These are phyloP conservation scores for Phytophthora boehmeriae DNA, from an alignment of 352 stramenopile species.

Conservation along the genomic window DNA sequence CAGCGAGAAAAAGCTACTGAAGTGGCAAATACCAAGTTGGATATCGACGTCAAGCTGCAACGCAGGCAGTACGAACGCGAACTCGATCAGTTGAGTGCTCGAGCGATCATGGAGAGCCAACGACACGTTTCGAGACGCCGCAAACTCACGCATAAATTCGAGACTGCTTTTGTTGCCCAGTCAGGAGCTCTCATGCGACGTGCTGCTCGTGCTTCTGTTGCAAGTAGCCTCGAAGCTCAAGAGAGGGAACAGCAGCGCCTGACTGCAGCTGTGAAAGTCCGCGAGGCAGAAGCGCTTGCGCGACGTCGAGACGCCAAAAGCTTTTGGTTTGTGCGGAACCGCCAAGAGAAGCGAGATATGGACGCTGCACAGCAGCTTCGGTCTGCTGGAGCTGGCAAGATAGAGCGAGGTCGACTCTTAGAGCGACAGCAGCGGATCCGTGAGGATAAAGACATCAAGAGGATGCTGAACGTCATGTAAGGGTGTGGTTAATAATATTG, in stretches of 20 bases:
- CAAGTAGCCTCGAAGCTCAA: constrained; percentile 32
- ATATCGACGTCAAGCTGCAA: constrained; percentile 75
- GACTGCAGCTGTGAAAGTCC: constrained; percentile 26
- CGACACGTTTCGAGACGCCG: constrained; percentile 41
- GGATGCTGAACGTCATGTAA: constrained; percentile 64
- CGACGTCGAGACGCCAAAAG: constrained; percentile 68
- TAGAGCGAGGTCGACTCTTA: constrained; percentile 24
- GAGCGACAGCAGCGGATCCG: constrained; percentile 45
- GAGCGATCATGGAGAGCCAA: constrained; percentile 53
- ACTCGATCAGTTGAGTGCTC: constrained; percentile 48
- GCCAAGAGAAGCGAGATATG: constrained; percentile 42
- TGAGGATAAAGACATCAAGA: constrained; percentile 77
- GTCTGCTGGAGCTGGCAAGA: constrained; percentile 29
- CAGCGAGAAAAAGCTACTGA: constrained; percentile 66
- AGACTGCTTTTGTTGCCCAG: constrained; percentile 58
- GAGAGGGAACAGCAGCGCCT: constrained; percentile 42
- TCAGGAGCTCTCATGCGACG: constrained; percentile 70
- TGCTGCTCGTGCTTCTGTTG: constrained; percentile 52
- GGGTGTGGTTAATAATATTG: neutral
- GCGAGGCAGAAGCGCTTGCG: constrained; percentile 42
- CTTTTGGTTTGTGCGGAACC: constrained; percentile 71
- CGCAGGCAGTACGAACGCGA: constrained; percentile 63
- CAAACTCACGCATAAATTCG: constrained; percentile 60
- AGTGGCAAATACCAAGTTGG: constrained; percentile 60
- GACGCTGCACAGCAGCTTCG: constrained; percentile 29